Conservation (phyloP, 1,139 yeast species). For the Saccharomyces hybrid region DNA sequence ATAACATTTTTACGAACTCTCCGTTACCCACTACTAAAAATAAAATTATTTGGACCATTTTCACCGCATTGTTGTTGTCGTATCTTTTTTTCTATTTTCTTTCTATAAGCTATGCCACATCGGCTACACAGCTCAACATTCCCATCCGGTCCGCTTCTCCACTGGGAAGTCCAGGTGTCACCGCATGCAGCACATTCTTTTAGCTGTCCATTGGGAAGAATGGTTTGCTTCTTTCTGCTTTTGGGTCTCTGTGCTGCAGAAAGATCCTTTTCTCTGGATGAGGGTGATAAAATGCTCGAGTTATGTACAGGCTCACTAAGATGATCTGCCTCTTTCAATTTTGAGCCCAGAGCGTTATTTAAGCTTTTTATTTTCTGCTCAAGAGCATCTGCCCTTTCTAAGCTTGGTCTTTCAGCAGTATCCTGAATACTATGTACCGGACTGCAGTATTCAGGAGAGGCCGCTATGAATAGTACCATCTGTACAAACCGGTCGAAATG, state of each 20-base stretch:
- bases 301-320: background rate
- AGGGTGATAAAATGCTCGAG: background rate
- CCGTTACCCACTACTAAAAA: background rate
- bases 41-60: background rate
- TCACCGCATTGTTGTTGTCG: background rate
- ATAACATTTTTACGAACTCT: background rate
- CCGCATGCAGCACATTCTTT: background rate
- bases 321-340: background rate
- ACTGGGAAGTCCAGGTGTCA: conserved; percentile 1
- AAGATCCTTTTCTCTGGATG: background rate
- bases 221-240: conserved; percentile 16
- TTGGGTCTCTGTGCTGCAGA: background rate
- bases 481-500: background rate
- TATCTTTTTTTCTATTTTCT: background rate
- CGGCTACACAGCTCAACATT: background rate
- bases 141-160: background rate
- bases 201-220: background rate
- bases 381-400: background rate
- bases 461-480: background rate
- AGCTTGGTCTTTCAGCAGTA: background rate
- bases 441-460: background rate
- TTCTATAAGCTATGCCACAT: background rate
- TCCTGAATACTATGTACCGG: background rate
- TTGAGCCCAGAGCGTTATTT: background rate
- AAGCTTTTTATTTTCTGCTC: background rate